Evolutionary conservation across 192 early-diverging fungal genomes (phyloP), one percentile per base, ranked within the genome.

Genomic region (Coemansia reversa): DNA sequence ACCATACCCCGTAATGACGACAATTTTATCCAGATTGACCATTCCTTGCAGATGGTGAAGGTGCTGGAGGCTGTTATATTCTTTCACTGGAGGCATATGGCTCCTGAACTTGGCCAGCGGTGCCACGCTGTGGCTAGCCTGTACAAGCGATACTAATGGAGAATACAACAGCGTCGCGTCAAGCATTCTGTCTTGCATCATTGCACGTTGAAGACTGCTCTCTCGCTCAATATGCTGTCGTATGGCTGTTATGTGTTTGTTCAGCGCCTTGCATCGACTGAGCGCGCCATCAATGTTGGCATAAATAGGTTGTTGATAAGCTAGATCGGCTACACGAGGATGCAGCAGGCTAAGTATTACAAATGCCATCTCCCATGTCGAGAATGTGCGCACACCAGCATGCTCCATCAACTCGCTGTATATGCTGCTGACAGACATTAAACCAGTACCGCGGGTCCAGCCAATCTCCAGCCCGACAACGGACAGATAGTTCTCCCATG

Each of bases 391-490:
- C 18, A 90, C 90, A 55, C 94, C 94, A 47, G 88, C 79, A 55
- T 83, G 83, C 72, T 97, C 94, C 19, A 94, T 84, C 47, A 91
- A 92, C 69, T 92, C 87, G 7, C 91, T 89, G 51, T 93, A 86
- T 28, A 90, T 84, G 82, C 94, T 93, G 85, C 93, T 95, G 66
- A 83, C 81, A 22, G 85, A 87, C 94, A 97, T 97, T 61, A 97
- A 83, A 39, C 92, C 92, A 50, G 94, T 97, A 56, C 93, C 94
- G 73, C 94, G 89, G 47, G 93, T 95, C 94, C 94, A 97, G 28
- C 95, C 95, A 73, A 97, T 97, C 33, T 93, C 91, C 55, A 93
- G 90, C 57, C 95, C 95, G 55, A 88, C 83, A 67, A 97, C 87
- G 51, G 91, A 87, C 55, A 97, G 74, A 81, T 95, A 93, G 58